A percentile compares a stretch with the other conserved stretches of the same genome.
Conservation (phyloP, 2,329 filamentous ascomycete species). For the Alternaria triticimaculans region DNA sequence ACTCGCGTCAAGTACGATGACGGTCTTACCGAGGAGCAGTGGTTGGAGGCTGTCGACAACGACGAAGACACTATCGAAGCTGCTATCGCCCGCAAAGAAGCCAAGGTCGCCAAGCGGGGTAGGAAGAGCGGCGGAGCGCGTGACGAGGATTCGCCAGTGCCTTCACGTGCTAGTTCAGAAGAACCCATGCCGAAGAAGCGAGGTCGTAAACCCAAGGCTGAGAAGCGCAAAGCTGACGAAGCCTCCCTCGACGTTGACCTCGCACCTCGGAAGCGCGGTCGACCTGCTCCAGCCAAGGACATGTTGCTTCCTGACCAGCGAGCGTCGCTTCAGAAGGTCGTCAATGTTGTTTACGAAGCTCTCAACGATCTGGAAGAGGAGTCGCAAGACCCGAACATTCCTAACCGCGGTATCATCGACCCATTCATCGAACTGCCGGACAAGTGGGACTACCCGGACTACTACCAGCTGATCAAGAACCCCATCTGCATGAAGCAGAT, state of each 20-base stretch:
- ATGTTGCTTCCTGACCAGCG: slow-evolving; percentile 74
- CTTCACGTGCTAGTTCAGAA: slow-evolving; percentile 84
- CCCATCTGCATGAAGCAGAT: slow-evolving; percentile 98
- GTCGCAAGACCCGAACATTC: slow-evolving; percentile 62
- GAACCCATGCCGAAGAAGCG: slow-evolving; percentile 79
- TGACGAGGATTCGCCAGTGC: slow-evolving; percentile 71
- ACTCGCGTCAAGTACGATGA: slow-evolving; percentile 96
- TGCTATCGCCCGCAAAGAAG: slow-evolving; percentile 87
- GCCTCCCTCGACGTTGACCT: slow-evolving; percentile 71
- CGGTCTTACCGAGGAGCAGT: slow-evolving; percentile 97
- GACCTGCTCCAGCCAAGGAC: slow-evolving; percentile 69
- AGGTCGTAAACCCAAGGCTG: slow-evolving; percentile 76
- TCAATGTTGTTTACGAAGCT: slow-evolving; percentile 77
- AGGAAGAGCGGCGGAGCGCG: slow-evolving; percentile 68
- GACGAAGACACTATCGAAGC: slow-evolving; percentile 94
- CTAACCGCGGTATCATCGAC: slow-evolving; percentile 83
- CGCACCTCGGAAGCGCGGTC: slow-evolving; percentile 68
- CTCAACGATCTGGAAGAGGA: slow-evolving; percentile 87
- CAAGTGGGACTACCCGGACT: slow-evolving; percentile 89
- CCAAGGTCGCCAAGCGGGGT: slow-evolving; percentile 79
- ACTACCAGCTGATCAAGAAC: slow-evolving; percentile 89
- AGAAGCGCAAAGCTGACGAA: slow-evolving; percentile 87
- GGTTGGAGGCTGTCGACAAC: slow-evolving; percentile 96
- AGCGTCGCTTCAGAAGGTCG: slow-evolving; percentile 76
- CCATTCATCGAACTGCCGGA: slow-evolving; percentile 92